Base-by-base conservation (phyloP, 2,329 filamentous ascomycete genomes). In the Fusarium miscanthi region DNA sequence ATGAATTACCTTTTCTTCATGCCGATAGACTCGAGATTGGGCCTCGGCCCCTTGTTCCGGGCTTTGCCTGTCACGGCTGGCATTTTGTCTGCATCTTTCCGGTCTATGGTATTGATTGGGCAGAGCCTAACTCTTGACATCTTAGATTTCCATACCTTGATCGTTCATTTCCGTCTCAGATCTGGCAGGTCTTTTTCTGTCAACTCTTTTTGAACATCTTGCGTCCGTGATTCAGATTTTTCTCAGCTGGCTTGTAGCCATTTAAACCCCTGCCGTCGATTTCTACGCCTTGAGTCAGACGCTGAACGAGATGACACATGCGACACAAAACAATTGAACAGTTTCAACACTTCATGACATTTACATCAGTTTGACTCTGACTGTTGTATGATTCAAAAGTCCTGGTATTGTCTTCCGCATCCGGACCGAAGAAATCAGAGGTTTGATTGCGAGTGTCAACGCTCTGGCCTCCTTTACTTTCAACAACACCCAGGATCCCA, bases 91-190 rank as follows among this genome's bases (percentile, higher is more conserved):
- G 51, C 49, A 48, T 23, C 67, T 57, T 59, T 49, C 52, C 48
- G 42, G 63, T 60, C 49, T 65, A 46, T 31, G 14, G n/a, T 53
- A n/a, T 51, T 72, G 66, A 74, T 76, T 76, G 66, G 71, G 7
- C 54, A 38, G 52, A 58, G 49, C 65, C 73, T 70, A 68, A 51
- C 61, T 68, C 59, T 72, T 66, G 67, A 59, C 59, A 72, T 76
- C 59, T 72, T 56, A 58, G 46, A 69, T 70, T 63, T 53, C 61
- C 73, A 72, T 74, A 59, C 59, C 57, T 57, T 64, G 59, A 53
- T 74, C 67, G 60, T 51, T 73, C 59, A 68, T 63, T 52, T 61
- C 53, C 53, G 75, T 76, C 74, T 76, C 54, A 74, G 74, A 77
- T 76, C 66, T 72, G 57, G 48, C 61, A 64, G 59, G 59, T 62